These are phyloP conservation scores for Alternaria ventricosa DNA, from an alignment of 2,329 filamentous ascomycete species.

Conservation along the genomic window DNA sequence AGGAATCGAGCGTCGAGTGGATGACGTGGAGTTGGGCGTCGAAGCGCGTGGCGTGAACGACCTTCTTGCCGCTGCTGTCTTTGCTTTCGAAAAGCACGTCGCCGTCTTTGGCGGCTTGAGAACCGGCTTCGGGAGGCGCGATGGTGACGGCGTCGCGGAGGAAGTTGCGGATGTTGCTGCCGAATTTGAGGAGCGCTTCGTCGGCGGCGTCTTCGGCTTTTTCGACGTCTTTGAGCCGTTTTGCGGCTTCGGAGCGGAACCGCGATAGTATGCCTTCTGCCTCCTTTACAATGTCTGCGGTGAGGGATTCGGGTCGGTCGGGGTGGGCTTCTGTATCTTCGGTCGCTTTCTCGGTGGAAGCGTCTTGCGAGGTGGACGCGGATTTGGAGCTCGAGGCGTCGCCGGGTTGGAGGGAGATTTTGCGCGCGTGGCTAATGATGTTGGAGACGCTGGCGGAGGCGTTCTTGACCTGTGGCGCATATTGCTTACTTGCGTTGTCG, in stretches of 20 bases:
- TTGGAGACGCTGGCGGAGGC: conserved; percentile 81
- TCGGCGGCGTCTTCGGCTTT: conserved; percentile 94
- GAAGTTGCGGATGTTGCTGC: conserved; percentile 87
- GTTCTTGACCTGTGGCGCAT: conserved; percentile 78
- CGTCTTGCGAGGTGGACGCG: conserved; percentile 23
- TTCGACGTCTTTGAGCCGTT: conserved; percentile 86
- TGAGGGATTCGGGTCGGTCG: conserved; percentile 54
- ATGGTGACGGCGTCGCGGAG: conserved; percentile 89
- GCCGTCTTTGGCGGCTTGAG: conserved; percentile 52
- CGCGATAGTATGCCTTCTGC: conserved; percentile 74
- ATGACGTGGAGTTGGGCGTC: conserved; percentile 97
- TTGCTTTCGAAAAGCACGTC: conserved; percentile 91
- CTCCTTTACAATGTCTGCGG: conserved; percentile 60
- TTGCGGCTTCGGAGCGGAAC: conserved; percentile 77
- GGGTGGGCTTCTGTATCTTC: conserved; percentile 40
- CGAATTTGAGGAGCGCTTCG: conserved; percentile 91
- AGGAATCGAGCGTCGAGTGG: conserved; percentile 80
- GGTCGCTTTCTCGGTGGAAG: conserved; percentile 10
- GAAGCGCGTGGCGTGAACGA: conserved; percentile 92
- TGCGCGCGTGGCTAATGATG: conserved; percentile 75
- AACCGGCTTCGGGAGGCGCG: conserved; percentile 68
- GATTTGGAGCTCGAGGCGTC: conserved; percentile 28
- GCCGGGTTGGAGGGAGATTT: conserved; percentile 64
- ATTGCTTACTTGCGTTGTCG: conserved; percentile 82
- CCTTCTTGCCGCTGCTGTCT: conserved; percentile 84